phyloP scores from a whole-genome alignment of 306 rosid genomes.

The Dalbergia cultrata region DNA sequence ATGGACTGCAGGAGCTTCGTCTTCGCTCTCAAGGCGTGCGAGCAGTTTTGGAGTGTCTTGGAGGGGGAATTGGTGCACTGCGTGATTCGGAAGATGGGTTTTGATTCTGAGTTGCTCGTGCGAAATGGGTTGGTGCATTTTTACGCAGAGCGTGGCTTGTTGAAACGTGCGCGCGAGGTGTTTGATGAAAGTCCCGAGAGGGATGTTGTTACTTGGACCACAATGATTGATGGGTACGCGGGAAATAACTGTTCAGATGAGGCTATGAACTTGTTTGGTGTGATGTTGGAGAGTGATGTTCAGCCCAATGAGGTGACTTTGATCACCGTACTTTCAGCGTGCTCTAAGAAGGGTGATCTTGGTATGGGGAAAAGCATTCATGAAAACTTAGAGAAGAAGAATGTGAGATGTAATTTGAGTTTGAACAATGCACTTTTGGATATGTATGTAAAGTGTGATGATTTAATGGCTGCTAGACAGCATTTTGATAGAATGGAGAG shows the following conservation, averaged over 20 bases:
- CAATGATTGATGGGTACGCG: constrained; percentile 79
- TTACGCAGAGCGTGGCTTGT: constrained; percentile 51
- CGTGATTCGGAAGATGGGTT: constrained; percentile 63
- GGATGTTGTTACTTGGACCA: constrained; percentile 91
- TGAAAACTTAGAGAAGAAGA: constrained; percentile 50
- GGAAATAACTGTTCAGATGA: constrained; percentile 44
- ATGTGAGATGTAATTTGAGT: constrained; percentile 49
- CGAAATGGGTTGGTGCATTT: constrained; percentile 73
- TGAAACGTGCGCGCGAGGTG: constrained; percentile 63
- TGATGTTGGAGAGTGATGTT: constrained; percentile 62
- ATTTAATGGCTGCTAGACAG: constrained; percentile 57
- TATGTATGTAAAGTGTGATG: constrained; percentile 74
- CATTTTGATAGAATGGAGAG: constrained; percentile 64
- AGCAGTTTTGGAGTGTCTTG: neutral
- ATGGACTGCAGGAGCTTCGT: constrained; percentile 69
- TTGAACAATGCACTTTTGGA: constrained; percentile 73
- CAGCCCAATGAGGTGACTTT: constrained; percentile 84
- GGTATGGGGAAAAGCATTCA: constrained; percentile 57
- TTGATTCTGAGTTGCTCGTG: constrained; percentile 61
- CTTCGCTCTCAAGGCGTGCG: constrained; percentile 69
- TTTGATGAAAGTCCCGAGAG: constrained; percentile 66
- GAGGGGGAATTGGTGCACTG: constrained; percentile 64
- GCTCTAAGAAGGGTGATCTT: constrained; percentile 59
- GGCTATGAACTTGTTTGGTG: constrained; percentile 64
- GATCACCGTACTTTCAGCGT: constrained; percentile 65